Evolutionary conservation across 2,329 filamentous ascomycete species (phyloP), one percentile per base, ranked within the genome.

Genomic region (Myotisia sp.): DNA sequence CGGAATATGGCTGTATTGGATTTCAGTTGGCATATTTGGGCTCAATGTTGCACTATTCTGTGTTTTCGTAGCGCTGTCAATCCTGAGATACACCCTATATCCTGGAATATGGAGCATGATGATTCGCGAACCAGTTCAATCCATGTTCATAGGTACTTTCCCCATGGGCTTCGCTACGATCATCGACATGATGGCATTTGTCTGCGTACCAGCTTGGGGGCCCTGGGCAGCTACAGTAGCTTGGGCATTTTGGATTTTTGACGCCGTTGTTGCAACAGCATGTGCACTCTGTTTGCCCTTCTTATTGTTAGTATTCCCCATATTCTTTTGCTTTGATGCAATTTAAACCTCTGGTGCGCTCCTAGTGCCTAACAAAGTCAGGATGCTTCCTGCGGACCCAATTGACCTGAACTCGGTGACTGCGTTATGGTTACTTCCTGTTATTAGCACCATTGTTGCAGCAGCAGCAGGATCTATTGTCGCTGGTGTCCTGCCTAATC

Each of bases 141-240:
- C 71, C 1, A 61, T 83, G 34, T 83, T 82, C 43, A 55, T 83
- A 3, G 77, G 71, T 0, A 76, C 73, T 0, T 67, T 79, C 20
- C 76, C 76, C 0, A 80, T 81, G 72, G 75, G 67, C 0, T 67
- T 81, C 38, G 70, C 74, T 0, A 80, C 76, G 2, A 71, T 81
- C 27, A 68, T 80, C 40, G 73, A 75, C 41, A 74, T 76, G 65
- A 69, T 73, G 50, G 62, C 74, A 8, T 62, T 71, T 20, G 60
- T 72, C 21, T 78, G 74, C 49, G 60, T 67, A 5, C 67, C 67
- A 0, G 58, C 55, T n/a, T 79, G 71, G 75, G 74, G 72, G 1
- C 44, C 60, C 9, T 70, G 71, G 63, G 58, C 68, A n/a, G 55
- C 63, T 19, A 60, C 65, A 41, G 52, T 71, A 6, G 68, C 67